These are phyloP conservation scores for Bothriochloa decipiens DNA, from an alignment of 176 grass and related monocot genomes.

Conservation along the genomic window DNA sequence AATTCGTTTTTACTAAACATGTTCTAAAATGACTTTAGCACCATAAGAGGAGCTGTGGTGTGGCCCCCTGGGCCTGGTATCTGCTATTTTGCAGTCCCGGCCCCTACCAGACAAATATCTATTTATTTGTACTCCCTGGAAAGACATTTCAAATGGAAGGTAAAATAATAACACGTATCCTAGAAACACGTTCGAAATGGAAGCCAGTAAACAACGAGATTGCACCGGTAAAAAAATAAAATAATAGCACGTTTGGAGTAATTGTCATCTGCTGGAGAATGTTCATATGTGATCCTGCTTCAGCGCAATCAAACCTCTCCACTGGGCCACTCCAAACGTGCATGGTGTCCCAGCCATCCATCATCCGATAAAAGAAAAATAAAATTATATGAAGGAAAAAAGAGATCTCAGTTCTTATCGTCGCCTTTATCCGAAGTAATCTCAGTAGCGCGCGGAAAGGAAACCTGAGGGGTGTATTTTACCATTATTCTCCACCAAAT, in stretches of 20 bases:
- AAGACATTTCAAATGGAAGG: not conserved
- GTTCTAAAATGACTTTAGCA: too few species aligned
- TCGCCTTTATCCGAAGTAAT: slow-evolving; percentile 37
- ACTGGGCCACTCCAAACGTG: not conserved
- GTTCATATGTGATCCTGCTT: not conserved
- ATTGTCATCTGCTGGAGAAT: not conserved
- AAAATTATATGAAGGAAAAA: not conserved
- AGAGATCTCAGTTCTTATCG: slow-evolving; percentile 26
- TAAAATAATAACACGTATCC: not conserved
- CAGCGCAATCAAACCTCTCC: not conserved
- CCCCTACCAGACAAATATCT: too few species aligned
- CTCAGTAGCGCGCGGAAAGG: slow-evolving; percentile 3
- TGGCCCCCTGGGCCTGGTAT: too few species aligned
- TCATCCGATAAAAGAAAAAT: not conserved
- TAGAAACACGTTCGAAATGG: not conserved
- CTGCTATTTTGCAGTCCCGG: too few species aligned
- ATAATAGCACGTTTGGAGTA: not conserved
- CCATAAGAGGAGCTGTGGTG: too few species aligned
- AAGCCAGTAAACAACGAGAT: not conserved
- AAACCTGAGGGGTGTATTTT: not conserved
- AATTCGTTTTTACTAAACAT: too few species aligned
- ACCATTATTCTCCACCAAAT: slow-evolving; percentile 32
- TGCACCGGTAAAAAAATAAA: not conserved
- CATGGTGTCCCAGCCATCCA: not conserved
- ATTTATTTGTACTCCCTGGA: too few species aligned